phyloP scores from a whole-genome alignment of 208 protist genomes.

The Leishmania tarentolae region DNA sequence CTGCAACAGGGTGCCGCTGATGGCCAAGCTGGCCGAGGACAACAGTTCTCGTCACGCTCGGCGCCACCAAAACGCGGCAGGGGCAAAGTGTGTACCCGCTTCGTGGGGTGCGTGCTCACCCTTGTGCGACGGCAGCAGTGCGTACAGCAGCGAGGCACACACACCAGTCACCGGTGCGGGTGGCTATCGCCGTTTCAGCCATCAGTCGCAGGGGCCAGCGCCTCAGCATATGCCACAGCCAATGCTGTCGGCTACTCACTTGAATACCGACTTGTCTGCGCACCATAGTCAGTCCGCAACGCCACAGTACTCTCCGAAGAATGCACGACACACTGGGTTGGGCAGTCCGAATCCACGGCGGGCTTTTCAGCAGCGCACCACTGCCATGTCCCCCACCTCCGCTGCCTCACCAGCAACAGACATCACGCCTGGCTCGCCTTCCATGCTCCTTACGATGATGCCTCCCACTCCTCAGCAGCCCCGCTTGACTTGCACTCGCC shows the following conservation, averaged over 20 bases:
- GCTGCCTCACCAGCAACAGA: neutral
- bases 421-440: neutral
- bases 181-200: neutral
- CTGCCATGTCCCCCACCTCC: neutral
- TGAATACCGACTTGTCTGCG: neutral
- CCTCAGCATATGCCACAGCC: neutral
- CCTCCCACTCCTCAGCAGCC: neutral
- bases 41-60: slow-evolving; percentile 39
- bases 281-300: neutral
- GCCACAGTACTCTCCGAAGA: neutral
- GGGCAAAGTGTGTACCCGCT: neutral
- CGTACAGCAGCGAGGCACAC: neutral
- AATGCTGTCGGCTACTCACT: neutral
- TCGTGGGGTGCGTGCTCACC: neutral
- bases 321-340: neutral
- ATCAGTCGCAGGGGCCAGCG: neutral
- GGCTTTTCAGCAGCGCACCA: neutral
- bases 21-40: slow-evolving; percentile 61
- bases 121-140: neutral
- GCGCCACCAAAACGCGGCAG: slow-evolving; percentile 14
- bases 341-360: neutral
- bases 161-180: neutral
- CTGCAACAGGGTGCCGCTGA: slow-evolving; percentile 41
- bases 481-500: neutral
- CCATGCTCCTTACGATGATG: slow-evolving; percentile 1